phyloP scores from a whole-genome alignment of 2,329 filamentous ascomycete species.

The Sporothrix schenckii region DNA sequence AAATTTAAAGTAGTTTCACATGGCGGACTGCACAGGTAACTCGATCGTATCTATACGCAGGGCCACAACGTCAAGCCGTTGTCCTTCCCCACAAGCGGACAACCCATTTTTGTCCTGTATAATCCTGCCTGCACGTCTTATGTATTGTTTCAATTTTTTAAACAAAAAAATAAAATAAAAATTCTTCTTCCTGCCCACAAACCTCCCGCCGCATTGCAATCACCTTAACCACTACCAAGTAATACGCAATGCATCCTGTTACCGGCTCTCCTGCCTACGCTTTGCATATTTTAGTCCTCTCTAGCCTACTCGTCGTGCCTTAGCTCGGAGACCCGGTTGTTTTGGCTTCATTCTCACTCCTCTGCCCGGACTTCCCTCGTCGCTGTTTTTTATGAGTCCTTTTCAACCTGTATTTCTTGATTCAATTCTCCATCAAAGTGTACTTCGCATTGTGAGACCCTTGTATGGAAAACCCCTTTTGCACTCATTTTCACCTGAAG shows the following conservation, averaged over 20 bases:
- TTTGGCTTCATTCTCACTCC: constrained; percentile 11
- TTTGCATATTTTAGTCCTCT: constrained; percentile 32
- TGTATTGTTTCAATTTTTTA: not conserved
- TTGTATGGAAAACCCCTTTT: constrained; percentile 5
- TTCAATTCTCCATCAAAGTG: not conserved
- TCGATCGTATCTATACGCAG: constrained; percentile 25
- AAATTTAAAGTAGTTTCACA: constrained; percentile 20
- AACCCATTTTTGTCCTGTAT: constrained; percentile 1
- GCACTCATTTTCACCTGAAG: not conserved
- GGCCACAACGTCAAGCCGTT: constrained; percentile 23
- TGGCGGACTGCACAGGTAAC: constrained; percentile 26
- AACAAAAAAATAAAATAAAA: not conserved
- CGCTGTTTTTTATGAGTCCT: not conserved
- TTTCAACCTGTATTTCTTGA: not conserved
- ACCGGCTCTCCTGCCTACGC: constrained; percentile 19
- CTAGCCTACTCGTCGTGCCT: constrained; percentile 29
- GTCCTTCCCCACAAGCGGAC: constrained; percentile 18
- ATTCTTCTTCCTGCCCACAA: not conserved
- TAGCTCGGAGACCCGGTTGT: constrained; percentile 25
- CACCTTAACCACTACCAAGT: not conserved
- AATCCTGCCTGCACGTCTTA: not conserved
- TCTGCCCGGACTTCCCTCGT: not conserved
- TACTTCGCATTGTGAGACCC: not conserved
- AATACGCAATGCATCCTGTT: constrained; percentile 17
- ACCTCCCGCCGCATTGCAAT: not conserved